Evolutionary conservation across 2,329 filamentous ascomycete species (phyloP), one percentile per base, ranked within the genome.

Genomic region (Pyricularia sp.): DNA sequence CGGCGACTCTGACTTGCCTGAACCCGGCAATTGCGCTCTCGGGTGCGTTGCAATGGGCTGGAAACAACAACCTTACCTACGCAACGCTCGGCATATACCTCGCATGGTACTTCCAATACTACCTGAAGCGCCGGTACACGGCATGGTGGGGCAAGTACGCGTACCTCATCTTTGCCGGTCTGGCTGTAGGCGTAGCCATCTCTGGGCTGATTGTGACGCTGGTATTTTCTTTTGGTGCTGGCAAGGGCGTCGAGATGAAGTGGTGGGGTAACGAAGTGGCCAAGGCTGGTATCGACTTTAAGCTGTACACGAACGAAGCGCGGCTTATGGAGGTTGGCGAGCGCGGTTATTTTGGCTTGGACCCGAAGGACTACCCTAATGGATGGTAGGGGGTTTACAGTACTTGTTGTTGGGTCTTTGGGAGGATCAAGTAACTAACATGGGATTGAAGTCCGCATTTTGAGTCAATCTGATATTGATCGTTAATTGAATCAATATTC

Each of bases 221-320:
- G 66, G 79, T 79, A 4, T 74, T 83, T 6, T 77, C 77, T 1
- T 82, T 79, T 65, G 76, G 79, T 68, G 77, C 78, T 31, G 65
- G 65, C 65, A 67, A 67, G 65, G 1, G 74, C 76, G 55, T 72
- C 70, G 70, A 68, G 2, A 69, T 83, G 63, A 75, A 74, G 20
- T 83, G 81, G 81, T 83, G 81, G 81, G 81, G 81, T 1, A 83
- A 82, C 71, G 76, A 78, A 2, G 83, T 84, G 23, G 82, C 72
- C 68, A 65, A 64, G 0, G 74, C 76, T 23, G 77, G 77, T 9
- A 68, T 78, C 5, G 78, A 79, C 68, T 65, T 61, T 12, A 55
- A 68, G 61, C 26, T 70, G 30, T 50, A 50, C 58, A 61, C 33
- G n/a, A 63, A 67, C 42, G 55, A 67, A 42, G 65, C 14, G 9